A percentile compares a stretch with the other conserved stretches of the same genome.
Conservation (phyloP, 768 basidiomycete species). For the Termitomyces sp. region DNA sequence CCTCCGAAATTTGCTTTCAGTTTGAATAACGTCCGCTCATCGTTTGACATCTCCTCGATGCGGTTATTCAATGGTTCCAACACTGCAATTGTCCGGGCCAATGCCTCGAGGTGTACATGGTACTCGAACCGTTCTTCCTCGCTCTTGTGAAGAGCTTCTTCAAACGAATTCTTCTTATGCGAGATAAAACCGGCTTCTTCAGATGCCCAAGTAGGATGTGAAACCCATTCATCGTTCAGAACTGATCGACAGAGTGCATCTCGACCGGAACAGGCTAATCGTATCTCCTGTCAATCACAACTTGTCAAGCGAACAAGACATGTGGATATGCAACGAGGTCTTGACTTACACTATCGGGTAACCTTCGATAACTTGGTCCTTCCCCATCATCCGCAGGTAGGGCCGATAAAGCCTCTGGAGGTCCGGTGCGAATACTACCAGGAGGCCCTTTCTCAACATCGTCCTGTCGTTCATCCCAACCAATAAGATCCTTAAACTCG, state of each 20-base stretch:
- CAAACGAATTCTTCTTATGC: conserved; percentile 95
- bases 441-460: conserved; percentile 69
- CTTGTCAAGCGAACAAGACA: conserved; percentile 5
- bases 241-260: conserved; percentile 95
- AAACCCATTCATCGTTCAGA: conserved; percentile 97
- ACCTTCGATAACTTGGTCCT: conserved; percentile 90
- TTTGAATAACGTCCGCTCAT: conserved; percentile 80
- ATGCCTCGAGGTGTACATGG: conserved; percentile 91
- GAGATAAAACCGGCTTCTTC: conserved; percentile 93
- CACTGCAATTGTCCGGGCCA: conserved; percentile 85
- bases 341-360: conserved; percentile 80
- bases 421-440: conserved; percentile 72
- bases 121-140: conserved; percentile 99
- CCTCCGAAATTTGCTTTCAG: conserved; percentile 91
- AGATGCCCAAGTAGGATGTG: conserved; percentile 97
- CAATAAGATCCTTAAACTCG: conserved; percentile 86
- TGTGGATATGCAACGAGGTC: background rate
- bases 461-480: conserved; percentile 68
- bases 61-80: conserved; percentile 85
- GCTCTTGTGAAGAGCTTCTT: conserved; percentile 93
- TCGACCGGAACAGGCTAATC: conserved; percentile 89
- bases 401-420: conserved; percentile 75
- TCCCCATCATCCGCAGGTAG: conserved; percentile 80
- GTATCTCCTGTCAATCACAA: conserved; percentile 65
- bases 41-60: conserved; percentile 84